Conservation (phyloP, 805 yeast genomes). For the Myxozyma mucilagina region DNA sequence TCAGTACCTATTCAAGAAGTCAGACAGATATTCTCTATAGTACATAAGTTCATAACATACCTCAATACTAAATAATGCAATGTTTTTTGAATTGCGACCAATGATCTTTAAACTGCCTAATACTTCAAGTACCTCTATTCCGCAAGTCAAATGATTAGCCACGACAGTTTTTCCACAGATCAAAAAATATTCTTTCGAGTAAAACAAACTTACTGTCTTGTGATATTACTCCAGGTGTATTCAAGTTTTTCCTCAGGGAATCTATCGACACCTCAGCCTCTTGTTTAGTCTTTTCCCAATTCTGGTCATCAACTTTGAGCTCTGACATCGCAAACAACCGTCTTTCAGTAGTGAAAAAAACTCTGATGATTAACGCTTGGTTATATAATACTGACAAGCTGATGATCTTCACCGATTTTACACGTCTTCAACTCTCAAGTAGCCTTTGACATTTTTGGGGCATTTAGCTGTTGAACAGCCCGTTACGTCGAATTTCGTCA, state of each 20-base stretch:
- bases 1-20: neutral
- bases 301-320: neutral
- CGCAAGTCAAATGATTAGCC: neutral
- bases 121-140: neutral
- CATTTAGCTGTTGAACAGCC: neutral
- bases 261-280: neutral
- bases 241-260: neutral
- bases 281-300: neutral
- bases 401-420: neutral
- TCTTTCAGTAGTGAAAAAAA: neutral
- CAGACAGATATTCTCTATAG: neutral
- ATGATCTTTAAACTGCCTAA: slow-evolving; percentile 2
- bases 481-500: neutral
- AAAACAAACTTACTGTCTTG: neutral
- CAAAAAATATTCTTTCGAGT: neutral
- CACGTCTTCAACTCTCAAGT: neutral
- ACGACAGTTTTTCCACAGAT: neutral
- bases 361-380: too few relatives aligned
- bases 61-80: slow-evolving; percentile 1
- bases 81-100: slow-evolving; percentile 1
- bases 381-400: too few relatives aligned
- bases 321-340: neutral
- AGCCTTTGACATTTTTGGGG: neutral
- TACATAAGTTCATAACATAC: neutral
- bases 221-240: neutral